Percentiles rank a stretch among this genome's conserved stretches.
phyloP scores from a whole-genome alignment of 169 alveolate genomes.

The Cryptosporidium ryanae region DNA sequence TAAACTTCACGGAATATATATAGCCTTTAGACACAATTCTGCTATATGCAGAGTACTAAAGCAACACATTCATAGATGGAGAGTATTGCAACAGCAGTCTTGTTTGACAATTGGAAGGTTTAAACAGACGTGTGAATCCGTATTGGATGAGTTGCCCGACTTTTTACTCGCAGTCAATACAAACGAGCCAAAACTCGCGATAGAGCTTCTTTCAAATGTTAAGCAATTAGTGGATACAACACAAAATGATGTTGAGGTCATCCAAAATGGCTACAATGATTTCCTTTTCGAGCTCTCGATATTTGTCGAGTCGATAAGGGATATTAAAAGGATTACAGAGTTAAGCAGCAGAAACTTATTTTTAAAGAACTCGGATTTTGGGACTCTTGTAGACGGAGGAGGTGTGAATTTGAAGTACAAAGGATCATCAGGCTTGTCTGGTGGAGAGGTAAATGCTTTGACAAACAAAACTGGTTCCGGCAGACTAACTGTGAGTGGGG shows the following conservation, averaged over 20 bases:
- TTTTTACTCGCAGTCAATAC: constrained; percentile 67
- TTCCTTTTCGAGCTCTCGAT: constrained; percentile 51
- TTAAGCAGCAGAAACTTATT: neutral
- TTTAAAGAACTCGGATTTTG: neutral
- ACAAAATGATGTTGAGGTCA: constrained; percentile 45
- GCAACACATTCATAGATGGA: constrained; percentile 71
- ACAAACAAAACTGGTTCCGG: neutral
- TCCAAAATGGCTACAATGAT: constrained; percentile 58
- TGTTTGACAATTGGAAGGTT: constrained; percentile 60
- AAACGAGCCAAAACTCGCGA: constrained; percentile 69
- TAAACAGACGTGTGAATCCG: constrained; percentile 73
- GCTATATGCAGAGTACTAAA: constrained; percentile 47
- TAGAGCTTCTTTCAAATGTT: constrained; percentile 58
- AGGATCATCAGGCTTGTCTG: neutral
- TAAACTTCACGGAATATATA: constrained; percentile 58
- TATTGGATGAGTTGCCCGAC: constrained; percentile 72
- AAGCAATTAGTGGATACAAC: constrained; percentile 41
- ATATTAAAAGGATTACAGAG: constrained; percentile 62
- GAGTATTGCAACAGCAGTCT: constrained; percentile 59
- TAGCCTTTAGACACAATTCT: constrained; percentile 71
- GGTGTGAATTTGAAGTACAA: neutral
- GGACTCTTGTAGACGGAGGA: too few species aligned
- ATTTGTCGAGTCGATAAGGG: constrained; percentile 64
- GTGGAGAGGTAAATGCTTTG: neutral
- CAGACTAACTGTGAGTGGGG: neutral